These are phyloP conservation scores for sunflower (Helianthus annuus) DNA, from an alignment of 129 eudicot genomes.

Conservation along the genomic window HanXRQr2.0-SUNRISE NC_035435.2:2991392-2991891, in stretches of 20 bases:
- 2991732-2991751: not conserved
- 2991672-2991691: constrained; percentile 14
- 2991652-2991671: not conserved
- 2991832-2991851: too few relatives aligned
- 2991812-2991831: too few relatives aligned
- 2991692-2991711: constrained; percentile 22
- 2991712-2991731: constrained; percentile 19
- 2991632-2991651: not conserved
- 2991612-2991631: constrained; percentile 14
- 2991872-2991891: too few relatives aligned
- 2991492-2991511: constrained; percentile 16
- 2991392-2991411: constrained; percentile 22
- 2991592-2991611: constrained; percentile 3
- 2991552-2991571: not conserved
- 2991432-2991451: constrained; percentile 17
- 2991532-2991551: not conserved
- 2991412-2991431: constrained; percentile 20
- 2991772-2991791: not conserved
- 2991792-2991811: not conserved
- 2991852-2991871: too few relatives aligned
- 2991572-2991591: not conserved
- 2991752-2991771: constrained; percentile 1
- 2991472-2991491: constrained; percentile 11
- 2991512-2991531: constrained; percentile 16
- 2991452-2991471: constrained; percentile 24